Evolutionary conservation across 257 asterid genomes (phyloP), one percentile per base, ranked within the genome.

Genomic region (Verbena officinalis): DNA sequence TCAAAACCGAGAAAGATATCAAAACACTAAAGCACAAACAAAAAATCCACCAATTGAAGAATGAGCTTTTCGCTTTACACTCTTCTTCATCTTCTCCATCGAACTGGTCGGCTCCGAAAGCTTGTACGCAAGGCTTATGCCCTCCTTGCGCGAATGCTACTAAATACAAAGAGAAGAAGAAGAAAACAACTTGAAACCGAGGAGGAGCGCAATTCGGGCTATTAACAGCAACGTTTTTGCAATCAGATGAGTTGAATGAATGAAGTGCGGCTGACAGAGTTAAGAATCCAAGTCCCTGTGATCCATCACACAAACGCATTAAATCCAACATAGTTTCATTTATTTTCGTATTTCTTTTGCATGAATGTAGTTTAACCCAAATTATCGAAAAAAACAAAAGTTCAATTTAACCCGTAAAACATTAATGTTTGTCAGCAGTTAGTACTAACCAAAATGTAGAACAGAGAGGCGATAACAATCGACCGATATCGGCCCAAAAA

Each of bases 101-200:
- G 59, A 88, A 88, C 63, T 88, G 94, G 64, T 83, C 96, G 15
- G 88, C 93, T 20, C 93, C 93, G 36, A 88, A 88, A 3, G 93
- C 96, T 64, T 83, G 93, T 50, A 80, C 81, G 58, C 94, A 83
- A 0, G 96, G 94, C 53, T 83, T 88, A 69, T 88, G 90, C 79
- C 93, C 90, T 44, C 87, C 90, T 74, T 88, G 90, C 4, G 85
- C 96, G 15, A 83, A 53, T 51, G 90, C 93, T 17, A 73, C 66
- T 36, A 74, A 16, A 58, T 85, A 85, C 73, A 88, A 55, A 2
- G 93, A 83, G 76, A 81, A 30, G 84, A 83, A 88, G 72, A 85
- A 83, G 24, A 85, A 59, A 40, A 73, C 12, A 12, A 81, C 40
- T 55, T 83, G 87, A 43, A 77, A 30, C 36, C 40, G 71, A 9